These are phyloP conservation scores for Candida peoriensis DNA, from an alignment of 805 yeast species.

Conservation along the genomic window DNA sequence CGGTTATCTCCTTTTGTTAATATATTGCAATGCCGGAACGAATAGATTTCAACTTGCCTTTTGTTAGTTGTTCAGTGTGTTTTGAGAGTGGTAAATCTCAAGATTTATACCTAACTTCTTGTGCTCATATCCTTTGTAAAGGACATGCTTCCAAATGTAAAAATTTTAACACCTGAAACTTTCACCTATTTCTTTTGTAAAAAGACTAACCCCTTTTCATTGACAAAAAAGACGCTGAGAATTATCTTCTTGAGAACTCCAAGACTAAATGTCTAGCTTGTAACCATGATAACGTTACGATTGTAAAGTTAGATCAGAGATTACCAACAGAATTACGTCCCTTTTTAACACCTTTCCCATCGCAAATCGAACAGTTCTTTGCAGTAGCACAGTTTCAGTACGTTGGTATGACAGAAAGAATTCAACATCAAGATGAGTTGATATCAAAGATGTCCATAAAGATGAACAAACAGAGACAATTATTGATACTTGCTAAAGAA, in stretches of 20 bases:
- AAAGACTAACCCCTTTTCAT: neutral
- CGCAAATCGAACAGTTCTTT: constrained; percentile 20
- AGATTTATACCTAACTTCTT: constrained; percentile 30
- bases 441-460: constrained; percentile 15
- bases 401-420: constrained; percentile 16
- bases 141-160: constrained; percentile 23
- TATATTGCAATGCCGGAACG: too few relatives aligned
- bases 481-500: constrained; percentile 20
- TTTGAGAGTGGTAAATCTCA: constrained; percentile 20
- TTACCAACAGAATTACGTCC: constrained; percentile 19
- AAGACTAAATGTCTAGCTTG: constrained; percentile 14
- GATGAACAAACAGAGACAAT: constrained; percentile 18
- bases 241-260: neutral
- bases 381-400: constrained; percentile 22
- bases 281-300: constrained; percentile 13
- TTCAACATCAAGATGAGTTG: constrained; percentile 12
- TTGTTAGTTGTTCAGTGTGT: constrained; percentile 30
- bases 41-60: constrained; percentile 24
- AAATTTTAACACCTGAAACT: neutral
- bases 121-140: constrained; percentile 34
- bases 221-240: constrained; percentile 4
- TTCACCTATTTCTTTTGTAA: neutral
- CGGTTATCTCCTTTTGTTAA: too few relatives aligned
- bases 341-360: constrained; percentile 20
- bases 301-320: constrained; percentile 13